A percentile compares a stretch with the other conserved stretches of the same genome.
These are phyloP conservation scores for Ostreobium quekettii DNA, from an alignment of 139 green algal species.

Conservation along the genomic window DNA sequence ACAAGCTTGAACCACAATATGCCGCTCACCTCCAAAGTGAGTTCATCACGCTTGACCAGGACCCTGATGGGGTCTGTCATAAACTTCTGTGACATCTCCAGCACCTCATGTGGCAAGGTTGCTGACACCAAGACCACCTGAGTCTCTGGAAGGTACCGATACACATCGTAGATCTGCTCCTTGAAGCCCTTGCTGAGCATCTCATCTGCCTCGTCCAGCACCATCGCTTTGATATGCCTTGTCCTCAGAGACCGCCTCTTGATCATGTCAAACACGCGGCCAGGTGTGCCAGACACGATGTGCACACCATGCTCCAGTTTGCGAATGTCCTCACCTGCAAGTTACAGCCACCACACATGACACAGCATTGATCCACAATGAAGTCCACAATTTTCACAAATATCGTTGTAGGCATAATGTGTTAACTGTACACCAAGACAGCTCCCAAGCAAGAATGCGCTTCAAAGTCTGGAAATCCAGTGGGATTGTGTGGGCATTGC, in stretches of 20 bases:
- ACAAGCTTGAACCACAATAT: too few species aligned
- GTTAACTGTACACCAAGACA: too few species aligned
- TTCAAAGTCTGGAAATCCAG: too few species aligned
- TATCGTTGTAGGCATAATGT: too few species aligned
- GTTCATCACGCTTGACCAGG: slow-evolving; percentile 97
- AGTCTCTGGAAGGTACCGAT: slow-evolving; percentile 61
- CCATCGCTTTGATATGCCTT: slow-evolving; percentile 21
- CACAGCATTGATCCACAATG: too few species aligned
- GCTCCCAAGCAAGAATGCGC: too few species aligned
- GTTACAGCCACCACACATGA: too few species aligned
- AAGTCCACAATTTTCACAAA: too few species aligned
- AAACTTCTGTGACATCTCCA: slow-evolving; percentile 98
- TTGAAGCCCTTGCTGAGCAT: slow-evolving; percentile 98
- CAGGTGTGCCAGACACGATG: slow-evolving; percentile 90
- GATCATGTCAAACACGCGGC: slow-evolving; percentile 98
- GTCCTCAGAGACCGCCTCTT: slow-evolving; percentile 42
- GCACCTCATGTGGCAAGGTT: slow-evolving; percentile 88
- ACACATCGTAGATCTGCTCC: slow-evolving; percentile 99
- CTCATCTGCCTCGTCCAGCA: slow-evolving; percentile 95
- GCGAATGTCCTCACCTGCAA: slow-evolving; percentile 84
- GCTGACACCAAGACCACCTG: slow-evolving; percentile 90
- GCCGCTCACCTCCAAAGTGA: slow-evolving; percentile 83
- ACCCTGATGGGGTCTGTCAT: slow-evolving; percentile 97
- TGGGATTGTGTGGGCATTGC: too few species aligned
- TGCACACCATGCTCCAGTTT: slow-evolving; percentile 88